Base-by-base conservation (phyloP, 2,329 filamentous ascomycete species). In the Aspergillus caelatus region DNA sequence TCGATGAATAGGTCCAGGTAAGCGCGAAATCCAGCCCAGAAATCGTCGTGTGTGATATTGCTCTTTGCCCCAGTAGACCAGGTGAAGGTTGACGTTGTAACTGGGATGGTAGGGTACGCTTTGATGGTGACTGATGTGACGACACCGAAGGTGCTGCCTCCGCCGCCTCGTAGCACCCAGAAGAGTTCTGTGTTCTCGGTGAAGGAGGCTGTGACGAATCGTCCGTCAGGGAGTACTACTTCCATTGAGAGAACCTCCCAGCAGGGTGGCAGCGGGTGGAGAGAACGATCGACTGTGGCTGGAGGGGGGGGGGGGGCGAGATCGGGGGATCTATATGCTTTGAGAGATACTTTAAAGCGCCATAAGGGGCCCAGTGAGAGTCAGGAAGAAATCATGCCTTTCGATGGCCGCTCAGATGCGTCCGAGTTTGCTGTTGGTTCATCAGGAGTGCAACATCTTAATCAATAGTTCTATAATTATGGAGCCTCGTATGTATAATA, bases 81-180 rank as follows among this genome's bases (percentile, higher is more conserved):
- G 45, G 50, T 67, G 57, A 57, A 57, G 53, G 58, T 54, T 32
- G 57, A 54, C 11, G 54, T 62, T 21, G 74, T 64, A 32, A 77
- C 57, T 4, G 74, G 74, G 26, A 73, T 68, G n/a, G 77, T 68
- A 68, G 75, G 73, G 55, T 78, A 78, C 7, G 79, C 76, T 39
- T 75, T 75, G 39, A 82, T 68, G 12, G 79, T 81, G 21, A 77
- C 78, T 19, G 72, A 75, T 6, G 77, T 72, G 6, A 83, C 78
- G 16, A 82, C 73, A n/a, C 80, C 80, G 62, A 78, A 79, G 65
- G 66, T 63, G 4, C 84, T 84, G 1, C 85, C 86, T 4, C 86
- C 86, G 12, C 86, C 86, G 4, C 83, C 56, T 16, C 83, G 77
- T 5, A 85, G 71, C n/a, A 82, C 82, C 77, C 79, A 83, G 73